Base-by-base conservation (phyloP, 805 yeast species). In the Sugiyamaella qingdaonensis region DNA sequence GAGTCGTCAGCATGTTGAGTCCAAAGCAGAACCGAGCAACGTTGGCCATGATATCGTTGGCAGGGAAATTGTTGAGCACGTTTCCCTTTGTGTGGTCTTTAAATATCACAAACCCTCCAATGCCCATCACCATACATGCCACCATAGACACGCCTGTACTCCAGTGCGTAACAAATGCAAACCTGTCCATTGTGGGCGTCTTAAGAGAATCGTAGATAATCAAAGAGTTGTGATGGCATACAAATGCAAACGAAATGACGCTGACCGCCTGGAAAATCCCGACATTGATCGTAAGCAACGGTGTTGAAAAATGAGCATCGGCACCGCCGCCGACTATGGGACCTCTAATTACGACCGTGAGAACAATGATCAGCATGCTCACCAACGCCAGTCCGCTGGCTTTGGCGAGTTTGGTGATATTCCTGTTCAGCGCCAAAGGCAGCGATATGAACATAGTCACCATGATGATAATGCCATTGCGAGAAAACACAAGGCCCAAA, bases 201-300 rank as follows among this genome's bases (percentile, higher is more conserved):
- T 78, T 79, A 64, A 92, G 77, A 0, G 97, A 88, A 64, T 88
- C 88, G 72, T 84, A 91, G 43, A 91, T 92, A 63, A 91, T 86
- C 29, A 92, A 81, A 0, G 97, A 89, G 66, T 91, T 91, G 68
- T 91, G 98, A 65, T 91, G 98, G 65, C 98, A 91, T 2, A 91
- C 97, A 59, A 92, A 77, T 1, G 98, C 98, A 72, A 91, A 91
- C 0, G 97, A 89, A 32, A 91, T 88, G 48, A 91, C 96, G n/a
- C 94, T 85, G 27, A 91, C 82, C 1, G 97, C 96, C 68, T 91
- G 96, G 65, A 91, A 88, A 2, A 91, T 71, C 41, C 82, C 81
- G 10, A 76, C 68, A 57, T 84, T 84, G 48, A 88, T 64, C 3
- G 88, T 72, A 71, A 39, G 70, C 49, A 10, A 67, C 54, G 69